These are phyloP conservation scores for Penicillium tannophilum DNA, from an alignment of 495 filamentous ascomycete genomes.

Conservation along the genomic window DNA sequence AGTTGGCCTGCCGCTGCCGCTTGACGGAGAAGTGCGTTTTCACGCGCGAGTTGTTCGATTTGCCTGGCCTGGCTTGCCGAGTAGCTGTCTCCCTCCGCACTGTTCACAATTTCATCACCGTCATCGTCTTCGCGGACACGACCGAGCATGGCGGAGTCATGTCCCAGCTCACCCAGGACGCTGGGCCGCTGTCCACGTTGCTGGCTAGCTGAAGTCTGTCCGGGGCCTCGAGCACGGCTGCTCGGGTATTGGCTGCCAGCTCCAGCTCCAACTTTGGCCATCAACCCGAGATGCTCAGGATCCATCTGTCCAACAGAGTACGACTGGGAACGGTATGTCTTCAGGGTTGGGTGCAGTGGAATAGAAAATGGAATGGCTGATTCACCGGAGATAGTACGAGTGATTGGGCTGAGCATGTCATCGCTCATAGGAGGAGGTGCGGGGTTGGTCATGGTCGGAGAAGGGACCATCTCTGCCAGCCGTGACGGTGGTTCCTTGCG, in stretches of 20 bases:
- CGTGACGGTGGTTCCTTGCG: slow-evolving; percentile 75
- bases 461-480: slow-evolving; percentile 74
- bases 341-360: slow-evolving; percentile 85
- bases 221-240: slow-evolving; percentile 51
- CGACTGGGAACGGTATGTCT: slow-evolving; percentile 93
- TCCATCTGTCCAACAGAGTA: slow-evolving; percentile 95
- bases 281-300: slow-evolving; percentile 55
- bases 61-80: slow-evolving; percentile 62
- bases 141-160: slow-evolving; percentile 68
- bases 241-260: slow-evolving; percentile 37
- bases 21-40: slow-evolving; percentile 73
- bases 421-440: slow-evolving; percentile 44
- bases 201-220: slow-evolving; percentile 68
- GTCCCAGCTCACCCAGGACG: slow-evolving; percentile 77
- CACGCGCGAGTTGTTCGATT: slow-evolving; percentile 71
- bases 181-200: slow-evolving; percentile 85
- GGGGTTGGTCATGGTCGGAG: slow-evolving; percentile 70
- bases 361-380: slow-evolving; percentile 80
- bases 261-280: slow-evolving; percentile 40
- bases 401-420: slow-evolving; percentile 57
- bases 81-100: slow-evolving; percentile 64
- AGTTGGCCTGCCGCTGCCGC: slow-evolving; percentile 55
- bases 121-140: slow-evolving; percentile 84
- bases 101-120: slow-evolving; percentile 71
- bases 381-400: slow-evolving; percentile 58